Conservation (phyloP, 1,139 yeast species). For the Eremothecium gossypii region DNA sequence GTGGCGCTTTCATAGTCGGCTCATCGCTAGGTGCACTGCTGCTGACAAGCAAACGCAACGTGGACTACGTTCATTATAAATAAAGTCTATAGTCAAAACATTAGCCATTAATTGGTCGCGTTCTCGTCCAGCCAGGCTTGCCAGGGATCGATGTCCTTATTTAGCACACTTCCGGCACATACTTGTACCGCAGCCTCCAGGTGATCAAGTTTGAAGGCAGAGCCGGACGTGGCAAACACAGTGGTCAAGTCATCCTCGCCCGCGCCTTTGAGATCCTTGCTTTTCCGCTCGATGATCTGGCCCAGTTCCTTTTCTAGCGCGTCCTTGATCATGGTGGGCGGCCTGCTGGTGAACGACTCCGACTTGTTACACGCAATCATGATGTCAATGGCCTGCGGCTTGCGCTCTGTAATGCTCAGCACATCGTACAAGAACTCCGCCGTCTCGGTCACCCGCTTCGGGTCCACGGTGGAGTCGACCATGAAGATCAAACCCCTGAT, state of each 20-base stretch:
- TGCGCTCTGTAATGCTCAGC: constrained; percentile 47
- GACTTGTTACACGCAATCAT: constrained; percentile 73
- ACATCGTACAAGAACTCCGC: constrained; percentile 50
- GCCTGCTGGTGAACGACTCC: constrained; percentile 77
- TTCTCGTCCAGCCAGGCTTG: constrained; percentile 67
- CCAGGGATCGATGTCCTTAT: constrained; percentile 49
- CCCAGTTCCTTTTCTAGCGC: constrained; percentile 58
- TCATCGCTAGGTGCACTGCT: constrained; percentile 21
- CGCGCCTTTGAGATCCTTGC: constrained; percentile 34
- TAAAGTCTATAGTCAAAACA: not conserved
- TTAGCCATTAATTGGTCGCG: constrained; percentile 8
- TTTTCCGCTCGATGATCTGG: constrained; percentile 25
- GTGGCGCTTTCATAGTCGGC: constrained; percentile 22
- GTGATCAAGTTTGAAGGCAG: constrained; percentile 15
- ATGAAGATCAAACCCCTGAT: constrained; percentile 60
- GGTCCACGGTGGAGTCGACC: constrained; percentile 50
- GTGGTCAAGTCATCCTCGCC: constrained; percentile 42
- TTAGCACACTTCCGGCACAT: constrained; percentile 58
- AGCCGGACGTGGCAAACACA: constrained; percentile 6
- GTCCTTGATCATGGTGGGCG: constrained; percentile 48
- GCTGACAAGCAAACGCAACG: constrained; percentile 3
- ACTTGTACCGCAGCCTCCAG: constrained; percentile 69
- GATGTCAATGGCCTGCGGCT: constrained; percentile 56
- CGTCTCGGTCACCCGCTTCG: constrained; percentile 37
- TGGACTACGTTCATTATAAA: not conserved